Evolutionary conservation across 2,329 filamentous ascomycete species (phyloP), one percentile per base, ranked within the genome.

Genomic region (Tolypocladium endophyticum): DNA sequence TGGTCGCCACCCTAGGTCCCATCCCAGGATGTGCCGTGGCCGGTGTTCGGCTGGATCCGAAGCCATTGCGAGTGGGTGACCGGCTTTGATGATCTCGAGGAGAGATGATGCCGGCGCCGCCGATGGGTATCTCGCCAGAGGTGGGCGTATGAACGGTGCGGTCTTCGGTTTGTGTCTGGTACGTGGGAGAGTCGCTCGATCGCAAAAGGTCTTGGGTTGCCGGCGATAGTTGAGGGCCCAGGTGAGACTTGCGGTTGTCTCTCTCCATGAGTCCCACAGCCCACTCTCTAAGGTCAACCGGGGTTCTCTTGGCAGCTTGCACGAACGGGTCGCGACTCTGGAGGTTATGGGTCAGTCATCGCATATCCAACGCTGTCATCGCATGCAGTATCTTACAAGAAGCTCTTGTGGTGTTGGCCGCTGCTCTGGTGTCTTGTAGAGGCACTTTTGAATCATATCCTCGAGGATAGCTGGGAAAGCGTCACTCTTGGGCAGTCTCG

Each of bases 381-480:
- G 14, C 7, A 25, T 30, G 39, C 4, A 39, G n/a, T 36, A 0
- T 36, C 58, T 39, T 56, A 96, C 91, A 75, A 90, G 97, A 62
- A 99, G 86, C 67, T 97, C 91, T 68, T 93, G 88, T 11, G 94
- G 94, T 6, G 94, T 97, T 57, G 93, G 94, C 58, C 94, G 86
- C 70, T 90, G 85, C 61, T 92, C 89, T 0, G 94, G 90, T 62
- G 89, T 86, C 78, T 99, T 99, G 73, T 87, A 87, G 65, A 99
- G 78, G 75, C 94, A 99, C 73, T 95, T 96, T 65, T 94, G 92
- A 61, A 97, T 93, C 85, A 97, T 96, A 65, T 97, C 92, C 68
- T 97, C 93, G 55, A 99, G 77, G 64, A 97, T 97, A 35, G 86
- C 84, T 0, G 94, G 94, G 80, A 99, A 99, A 2, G 94, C 94